A percentile compares a stretch with the other conserved stretches of the same genome.
These are phyloP conservation scores for Chalciporus sp. DNA, from an alignment of 1,284 basidiomycete genomes.

Conservation along the genomic window DNA sequence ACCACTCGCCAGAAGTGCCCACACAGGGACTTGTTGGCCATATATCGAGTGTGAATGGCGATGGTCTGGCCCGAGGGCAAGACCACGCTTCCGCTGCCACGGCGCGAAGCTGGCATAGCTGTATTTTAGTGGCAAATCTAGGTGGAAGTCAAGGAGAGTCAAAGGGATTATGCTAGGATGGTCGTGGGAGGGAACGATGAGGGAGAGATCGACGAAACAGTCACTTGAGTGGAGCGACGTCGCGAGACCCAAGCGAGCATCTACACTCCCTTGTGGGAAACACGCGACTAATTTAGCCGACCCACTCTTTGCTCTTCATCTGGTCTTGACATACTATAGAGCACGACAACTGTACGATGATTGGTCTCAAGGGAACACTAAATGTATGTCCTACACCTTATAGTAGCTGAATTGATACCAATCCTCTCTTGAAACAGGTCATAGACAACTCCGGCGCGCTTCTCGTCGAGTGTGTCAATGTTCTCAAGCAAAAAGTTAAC, in stretches of 20 bases:
- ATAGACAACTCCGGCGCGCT: conserved; percentile 99
- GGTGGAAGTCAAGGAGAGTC: background rate
- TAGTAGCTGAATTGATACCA: background rate
- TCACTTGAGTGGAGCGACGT: conserved; percentile 13
- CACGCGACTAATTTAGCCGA: conserved; percentile 21
- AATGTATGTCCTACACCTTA: conserved; percentile 56
- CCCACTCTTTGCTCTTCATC: background rate
- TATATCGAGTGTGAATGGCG: conserved; percentile 68
- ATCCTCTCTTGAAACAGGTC: conserved; percentile 51
- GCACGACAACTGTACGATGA: conserved; percentile 61
- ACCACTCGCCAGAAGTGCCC: conserved; percentile 87
- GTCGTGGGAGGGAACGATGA: conserved; percentile 20
- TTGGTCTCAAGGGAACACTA: conserved; percentile 90
- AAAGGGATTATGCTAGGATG: background rate
- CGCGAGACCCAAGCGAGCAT: background rate
- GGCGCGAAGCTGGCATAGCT: conserved; percentile 65
- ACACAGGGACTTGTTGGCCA: conserved; percentile 77
- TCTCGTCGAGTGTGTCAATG: conserved; percentile 95
- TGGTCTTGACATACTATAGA: no score
- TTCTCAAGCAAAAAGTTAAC: conserved; percentile 94
- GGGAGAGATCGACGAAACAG: conserved; percentile 8
- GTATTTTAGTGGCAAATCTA: background rate
- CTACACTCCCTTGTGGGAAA: conserved; percentile 20
- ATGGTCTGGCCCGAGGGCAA: conserved; percentile 75
- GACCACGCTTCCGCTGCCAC: conserved; percentile 73